phyloP scores from a whole-genome alignment of 1,284 basidiomycete genomes.

The Albatrellus sp. region DNA sequence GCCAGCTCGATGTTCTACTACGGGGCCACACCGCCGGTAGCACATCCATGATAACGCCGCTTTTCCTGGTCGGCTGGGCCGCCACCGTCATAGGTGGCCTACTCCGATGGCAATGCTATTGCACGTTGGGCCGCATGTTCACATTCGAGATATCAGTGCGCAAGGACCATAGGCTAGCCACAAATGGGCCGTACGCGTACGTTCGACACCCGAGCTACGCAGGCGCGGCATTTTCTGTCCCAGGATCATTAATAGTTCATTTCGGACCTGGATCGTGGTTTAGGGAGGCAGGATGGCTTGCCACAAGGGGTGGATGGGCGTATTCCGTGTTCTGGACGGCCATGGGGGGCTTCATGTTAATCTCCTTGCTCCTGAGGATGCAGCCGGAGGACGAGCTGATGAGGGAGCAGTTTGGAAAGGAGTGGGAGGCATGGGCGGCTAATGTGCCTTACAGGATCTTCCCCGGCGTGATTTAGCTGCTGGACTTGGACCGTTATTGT shows the following conservation, averaged over 20 bases:
- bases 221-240: conserved; percentile 23
- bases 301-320: conserved; percentile 15
- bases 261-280: conserved; percentile 42
- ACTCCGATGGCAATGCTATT: conserved; percentile 26
- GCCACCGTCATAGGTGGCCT: conserved; percentile 32
- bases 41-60: conserved; percentile 16
- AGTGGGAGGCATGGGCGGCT: conserved; percentile 40
- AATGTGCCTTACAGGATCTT: conserved; percentile 43
- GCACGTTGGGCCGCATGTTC: conserved; percentile 36
- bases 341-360: conserved; percentile 41
- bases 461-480: conserved; percentile 26
- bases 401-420: conserved; percentile 30
- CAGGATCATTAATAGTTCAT: conserved; percentile 37
- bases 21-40: not conserved
- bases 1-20: not conserved
- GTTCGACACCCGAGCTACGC: conserved; percentile 27
- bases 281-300: conserved; percentile 32
- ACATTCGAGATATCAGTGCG: conserved; percentile 51
- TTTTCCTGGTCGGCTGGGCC: conserved; percentile 37
- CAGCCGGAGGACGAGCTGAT: conserved; percentile 42
- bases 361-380: conserved; percentile 35
- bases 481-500: too few species aligned
- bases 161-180: conserved; percentile 40
- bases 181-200: conserved; percentile 36
- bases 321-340: conserved; percentile 26